Evolutionary conservation across 495 filamentous ascomycete species (phyloP), one percentile per base, ranked within the genome.

Genomic region (Penicillium crystallinum): DNA sequence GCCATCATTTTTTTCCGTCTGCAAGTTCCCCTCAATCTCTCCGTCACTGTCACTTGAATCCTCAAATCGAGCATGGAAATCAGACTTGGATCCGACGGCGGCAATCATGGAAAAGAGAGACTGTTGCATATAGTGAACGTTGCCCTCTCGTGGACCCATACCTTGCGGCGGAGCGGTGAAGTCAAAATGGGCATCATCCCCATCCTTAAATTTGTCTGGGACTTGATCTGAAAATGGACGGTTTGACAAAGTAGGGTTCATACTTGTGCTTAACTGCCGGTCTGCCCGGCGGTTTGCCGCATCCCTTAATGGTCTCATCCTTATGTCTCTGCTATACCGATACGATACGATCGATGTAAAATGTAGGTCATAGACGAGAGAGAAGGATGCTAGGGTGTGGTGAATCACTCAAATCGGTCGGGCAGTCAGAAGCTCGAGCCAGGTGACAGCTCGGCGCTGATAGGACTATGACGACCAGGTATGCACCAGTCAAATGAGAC

Each of bases 91-190:
- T 6, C 89, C 90, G 34, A 90, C 90, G n/a, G 89, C 87, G 14
- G 91, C 89, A 54, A 98, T 91, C 70, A 98, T 79, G 46, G 90
- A 91, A 68, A 97, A 96, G 45, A 98, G 80, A 43, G 89, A 92
- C 71, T 97, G 91, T 68, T 97, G 92, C 88, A 96, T 88, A 56
- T 89, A 88, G 19, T 75, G 76, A 19, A 73, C 51, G 27, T 76
- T 65, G 36, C 66, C 66, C 44, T 76, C 77, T 22, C 70, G 63
- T 22, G 72, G 52, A n/a, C 54, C 52, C 42, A 56, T 57, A 15
- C 54, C 65, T 22, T 47, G 62, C 10, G 74, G 73, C 3, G 83
- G 81, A 19, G 85, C 84, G 12, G 83, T 82, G 37, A 85, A 86
- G 68, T 93, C 90, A 49, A 91, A 81, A 10, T 87, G 74, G 12